A percentile compares a stretch with the other conserved stretches of the same genome.
These are phyloP conservation scores for Vigna mungo DNA, from an alignment of 306 rosid genomes.

Conservation along the genomic window DNA sequence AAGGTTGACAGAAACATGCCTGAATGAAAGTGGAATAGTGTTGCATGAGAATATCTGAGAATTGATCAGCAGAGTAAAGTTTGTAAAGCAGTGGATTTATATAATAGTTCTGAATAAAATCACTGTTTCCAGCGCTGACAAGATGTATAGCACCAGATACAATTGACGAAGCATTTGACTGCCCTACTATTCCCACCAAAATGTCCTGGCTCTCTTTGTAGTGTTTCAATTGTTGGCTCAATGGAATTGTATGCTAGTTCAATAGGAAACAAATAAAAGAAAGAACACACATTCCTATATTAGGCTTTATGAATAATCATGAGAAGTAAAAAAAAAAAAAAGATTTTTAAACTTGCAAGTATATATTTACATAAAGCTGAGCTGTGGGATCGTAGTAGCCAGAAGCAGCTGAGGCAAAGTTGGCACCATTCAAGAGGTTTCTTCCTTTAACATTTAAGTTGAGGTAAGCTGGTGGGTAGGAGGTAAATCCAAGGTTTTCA, in stretches of 20 bases:
- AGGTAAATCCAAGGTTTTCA: constrained; percentile 59
- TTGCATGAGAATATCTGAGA: constrained; percentile 67
- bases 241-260: constrained; percentile 65
- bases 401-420: constrained; percentile 83
- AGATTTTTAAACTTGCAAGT: not conserved
- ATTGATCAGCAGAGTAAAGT: constrained; percentile 59
- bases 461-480: constrained; percentile 59
- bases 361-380: constrained; percentile 64
- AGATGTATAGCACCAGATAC: constrained; percentile 66
- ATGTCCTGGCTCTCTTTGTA: constrained; percentile 68
- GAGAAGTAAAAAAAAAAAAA: not conserved
- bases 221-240: constrained; percentile 63
- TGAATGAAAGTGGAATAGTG: constrained; percentile 57
- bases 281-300: not conserved
- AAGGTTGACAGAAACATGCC: constrained; percentile 53
- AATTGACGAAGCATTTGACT: constrained; percentile 61
- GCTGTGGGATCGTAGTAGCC: constrained; percentile 72
- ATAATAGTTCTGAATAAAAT: constrained; percentile 85
- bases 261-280: constrained; percentile 2
- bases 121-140: constrained; percentile 79
- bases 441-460: constrained; percentile 49
- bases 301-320: constrained; percentile 5
- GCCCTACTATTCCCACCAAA: constrained; percentile 57
- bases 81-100: constrained; percentile 76
- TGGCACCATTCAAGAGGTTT: constrained; percentile 53